Conservation (phyloP, 352 stramenopile species). For the Phytophthora litchii region DNA sequence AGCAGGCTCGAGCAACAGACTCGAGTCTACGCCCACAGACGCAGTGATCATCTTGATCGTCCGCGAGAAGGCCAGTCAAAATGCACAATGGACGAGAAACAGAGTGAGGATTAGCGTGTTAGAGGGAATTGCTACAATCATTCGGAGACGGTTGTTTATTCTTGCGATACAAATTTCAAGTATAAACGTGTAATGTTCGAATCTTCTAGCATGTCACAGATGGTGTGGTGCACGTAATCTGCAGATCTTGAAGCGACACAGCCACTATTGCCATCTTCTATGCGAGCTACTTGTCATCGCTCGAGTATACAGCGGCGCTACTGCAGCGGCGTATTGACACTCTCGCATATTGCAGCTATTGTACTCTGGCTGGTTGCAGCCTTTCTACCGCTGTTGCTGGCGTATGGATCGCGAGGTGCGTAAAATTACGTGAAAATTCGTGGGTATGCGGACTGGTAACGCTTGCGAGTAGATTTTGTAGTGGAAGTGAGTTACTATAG, state of each 20-base stretch:
- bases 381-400: constrained; percentile 62
- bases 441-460: constrained; percentile 10
- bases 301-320: constrained; percentile 63
- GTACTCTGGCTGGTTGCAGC: constrained; percentile 45
- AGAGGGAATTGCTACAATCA: constrained; percentile 1
- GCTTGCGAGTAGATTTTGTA: constrained; percentile 56
- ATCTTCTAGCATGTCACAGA: neutral
- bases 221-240: neutral
- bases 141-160: no score
- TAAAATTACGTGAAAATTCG: constrained; percentile 11
- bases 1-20: constrained; percentile 72
- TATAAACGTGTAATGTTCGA: no score
- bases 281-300: constrained; percentile 57
- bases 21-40: constrained; percentile 73
- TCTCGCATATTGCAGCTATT: constrained; percentile 56
- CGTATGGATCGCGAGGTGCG: constrained; percentile 57
- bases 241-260: constrained; percentile 21
- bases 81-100: neutral
- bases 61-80: constrained; percentile 5
- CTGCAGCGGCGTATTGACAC: constrained; percentile 55
- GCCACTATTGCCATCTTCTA: constrained; percentile 17
- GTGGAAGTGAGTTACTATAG: constrained; percentile 57
- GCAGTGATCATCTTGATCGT: constrained; percentile 64
- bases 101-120: neutral
- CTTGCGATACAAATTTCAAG: constrained; percentile 23